Base-by-base conservation (phyloP, 2,329 filamentous ascomycete genomes). In the Ampelomyces quisqualis region DNA sequence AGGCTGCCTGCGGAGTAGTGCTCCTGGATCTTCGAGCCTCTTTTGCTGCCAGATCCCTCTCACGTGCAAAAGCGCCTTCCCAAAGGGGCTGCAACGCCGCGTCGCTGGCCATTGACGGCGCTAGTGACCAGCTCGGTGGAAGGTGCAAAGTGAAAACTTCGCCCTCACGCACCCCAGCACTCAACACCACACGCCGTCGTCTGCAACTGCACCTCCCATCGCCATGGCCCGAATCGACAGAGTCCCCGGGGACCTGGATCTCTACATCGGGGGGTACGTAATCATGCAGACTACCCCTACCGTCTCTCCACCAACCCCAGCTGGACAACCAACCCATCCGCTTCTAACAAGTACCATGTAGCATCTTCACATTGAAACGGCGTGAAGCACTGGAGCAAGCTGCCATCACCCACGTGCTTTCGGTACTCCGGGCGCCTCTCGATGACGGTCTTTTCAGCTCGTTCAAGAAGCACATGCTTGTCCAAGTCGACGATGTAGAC, bases 341-440 rank as follows among this genome's bases (percentile, higher is more conserved):
- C 38, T 34, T 49, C 62, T 67, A 54, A 63, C 58, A 43, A 49
- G 47, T 49, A 31, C 33, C 19, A 42, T 53, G 41, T 69, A 95
- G 90, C 43, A 79, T 95, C 51, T 90, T 90, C 73, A 82, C 85
- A 28, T 73, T 96, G 49, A 82, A 84, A 45, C 83, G 86, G 47
- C 83, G 83, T 46, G 77, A 84, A 38, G 78, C 83, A 23, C 76
- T 97, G 34, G 72, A 79, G 51, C 79, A 85, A 49, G 81, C 82
- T 53, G 82, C 84, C 52, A 89, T 98, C 65, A 95, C 90, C 2
- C 90, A 96, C 70, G 80, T 97, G 20, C 76, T 97, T n/a, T 95
- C 90, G 4, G 86, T 93, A 27, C 69, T 91, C 45, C 79, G 80
- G 32, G 77, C 85, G 54, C 77, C 79, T 29, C 69, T 79, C 34